These are phyloP conservation scores for Aspergillus sp. DNA, from an alignment of 2,329 filamentous ascomycete genomes.

Conservation along the genomic window DNA sequence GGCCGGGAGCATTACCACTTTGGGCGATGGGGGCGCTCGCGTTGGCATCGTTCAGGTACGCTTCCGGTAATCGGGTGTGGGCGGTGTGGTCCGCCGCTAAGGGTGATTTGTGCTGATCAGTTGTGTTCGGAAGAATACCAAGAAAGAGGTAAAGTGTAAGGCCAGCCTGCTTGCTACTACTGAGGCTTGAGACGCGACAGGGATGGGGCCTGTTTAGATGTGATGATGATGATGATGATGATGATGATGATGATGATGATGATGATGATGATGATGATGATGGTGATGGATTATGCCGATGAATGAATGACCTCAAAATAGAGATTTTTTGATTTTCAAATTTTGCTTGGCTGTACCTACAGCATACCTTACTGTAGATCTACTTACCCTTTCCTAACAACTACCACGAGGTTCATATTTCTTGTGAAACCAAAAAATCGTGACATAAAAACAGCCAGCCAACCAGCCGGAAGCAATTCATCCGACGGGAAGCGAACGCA, in stretches of 20 bases:
- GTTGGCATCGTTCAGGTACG: background rate
- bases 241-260: too few relatives aligned
- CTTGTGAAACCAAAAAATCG: background rate
- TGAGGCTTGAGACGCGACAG: background rate
- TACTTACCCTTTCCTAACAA: too few relatives aligned
- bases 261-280: too few relatives aligned
- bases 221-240: too few relatives aligned
- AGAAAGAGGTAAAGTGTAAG: background rate
- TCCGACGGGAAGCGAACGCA: background rate
- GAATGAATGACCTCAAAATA: too few relatives aligned
- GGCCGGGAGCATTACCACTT: slow-evolving; percentile 16
- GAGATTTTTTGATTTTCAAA: too few relatives aligned
- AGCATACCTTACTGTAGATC: too few relatives aligned
- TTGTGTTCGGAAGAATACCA: slow-evolving; percentile 1
- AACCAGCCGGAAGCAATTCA: slow-evolving; percentile 5
- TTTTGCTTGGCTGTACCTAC: too few relatives aligned
- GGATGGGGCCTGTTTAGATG: background rate
- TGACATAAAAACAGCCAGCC: background rate
- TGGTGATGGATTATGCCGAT: too few relatives aligned
- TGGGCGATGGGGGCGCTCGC: background rate
- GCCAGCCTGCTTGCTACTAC: background rate
- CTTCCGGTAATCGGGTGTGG: slow-evolving; percentile 11
- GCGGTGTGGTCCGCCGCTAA: slow-evolving; percentile 11
- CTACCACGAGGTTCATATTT: too few relatives aligned
- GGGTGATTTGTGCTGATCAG: slow-evolving; percentile 8